Evolutionary conservation across 176 grass and related monocot genomes (phyloP).

Genomic region (Urochloa ruziziensis): DNA sequence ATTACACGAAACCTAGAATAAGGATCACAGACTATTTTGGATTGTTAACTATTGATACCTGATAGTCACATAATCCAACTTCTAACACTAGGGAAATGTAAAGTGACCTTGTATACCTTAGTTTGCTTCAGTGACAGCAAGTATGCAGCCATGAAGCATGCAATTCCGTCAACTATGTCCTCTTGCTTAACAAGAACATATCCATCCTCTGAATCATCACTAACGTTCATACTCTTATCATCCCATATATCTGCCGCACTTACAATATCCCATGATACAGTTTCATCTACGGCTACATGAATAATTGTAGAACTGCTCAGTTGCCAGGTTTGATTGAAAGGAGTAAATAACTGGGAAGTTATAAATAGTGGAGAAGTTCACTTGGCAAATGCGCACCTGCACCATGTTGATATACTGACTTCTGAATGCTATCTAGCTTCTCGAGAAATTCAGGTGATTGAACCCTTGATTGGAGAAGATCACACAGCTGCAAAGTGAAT

Average conservation of each 20-base stretch:
- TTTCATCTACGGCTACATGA: conserved; percentile 65
- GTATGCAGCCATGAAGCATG: conserved; percentile 93
- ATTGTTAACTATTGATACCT: background rate
- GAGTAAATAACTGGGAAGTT: background rate
- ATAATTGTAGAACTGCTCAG: conserved; percentile 29
- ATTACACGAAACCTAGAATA: background rate
- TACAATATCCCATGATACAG: conserved; percentile 78
- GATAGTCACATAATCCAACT: background rate
- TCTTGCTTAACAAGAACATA: conserved; percentile 95
- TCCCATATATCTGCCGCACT: conserved; percentile 73
- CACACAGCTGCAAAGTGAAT: conserved; percentile 55
- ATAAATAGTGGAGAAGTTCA: background rate
- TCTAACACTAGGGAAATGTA: background rate
- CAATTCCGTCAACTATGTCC: conserved; percentile 95
- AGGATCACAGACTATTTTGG: background rate
- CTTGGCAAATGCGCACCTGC: conserved; percentile 19
- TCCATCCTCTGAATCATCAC: conserved; percentile 72
- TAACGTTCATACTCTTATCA: conserved; percentile 54
- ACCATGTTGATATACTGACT: conserved; percentile 56
- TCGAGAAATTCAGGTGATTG: conserved; percentile 90
- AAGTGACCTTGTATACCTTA: conserved; percentile 55
- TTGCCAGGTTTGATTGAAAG: conserved; percentile 9
- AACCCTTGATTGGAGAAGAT: conserved; percentile 90
- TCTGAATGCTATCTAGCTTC: conserved; percentile 73
- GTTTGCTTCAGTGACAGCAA: conserved; percentile 86